Evolutionary conservation across 2,329 filamentous ascomycete species (phyloP), one percentile per base, ranked within the genome.

Genomic region (Diplodia scrobiculata): DNA sequence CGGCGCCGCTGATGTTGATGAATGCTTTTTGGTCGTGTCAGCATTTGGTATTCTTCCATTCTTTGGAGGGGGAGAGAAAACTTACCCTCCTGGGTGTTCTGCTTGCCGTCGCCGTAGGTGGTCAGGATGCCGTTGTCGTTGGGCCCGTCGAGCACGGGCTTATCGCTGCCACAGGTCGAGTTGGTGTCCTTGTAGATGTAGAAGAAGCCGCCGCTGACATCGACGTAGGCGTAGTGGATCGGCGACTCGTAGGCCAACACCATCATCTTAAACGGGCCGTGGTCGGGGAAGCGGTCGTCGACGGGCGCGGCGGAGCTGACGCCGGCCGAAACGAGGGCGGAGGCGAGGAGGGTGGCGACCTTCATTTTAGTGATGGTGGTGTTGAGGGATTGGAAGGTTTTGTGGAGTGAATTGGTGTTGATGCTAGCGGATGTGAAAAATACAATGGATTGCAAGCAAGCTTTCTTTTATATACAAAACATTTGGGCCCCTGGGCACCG

Each of bases 221-320:
- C 32, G 5, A 62, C 58, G 41, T 50, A 34, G 41, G 9, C 14
- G 58, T 62, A 62, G 58, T 62, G 38, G 25, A 62, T 62, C 32
- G 53, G 53, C 21, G 45, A 36, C 36, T 58, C 53, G 9, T 45
- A 45, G 1, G 53, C 53, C 5, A 58, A 21, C n/a, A 21, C 53
- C 32, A 45, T 62, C 41, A 47, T 50, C n/a, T 48, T 50, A 10
- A 62, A 62, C 10, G 58, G 58, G 41, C 53, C 58, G 41, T 48
- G 21, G 48, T 25, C 38, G 55, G 58, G 58, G 17, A 62, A 62
- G 41, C 58, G 58, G 41, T 38, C 38, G 27, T 62, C 58, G 41
- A 50, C 38, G 17, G 58, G 58, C 58, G 38, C 19, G 19, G 13
- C 21, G 32, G 38, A 19, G 11, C 19, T 17, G 29, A 38, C 10